A percentile compares a stretch with the other conserved stretches of the same genome.
Evolutionary conservation across 257 asterid genomes (phyloP).

Genomic region (Capsicum baccatum): DNA sequence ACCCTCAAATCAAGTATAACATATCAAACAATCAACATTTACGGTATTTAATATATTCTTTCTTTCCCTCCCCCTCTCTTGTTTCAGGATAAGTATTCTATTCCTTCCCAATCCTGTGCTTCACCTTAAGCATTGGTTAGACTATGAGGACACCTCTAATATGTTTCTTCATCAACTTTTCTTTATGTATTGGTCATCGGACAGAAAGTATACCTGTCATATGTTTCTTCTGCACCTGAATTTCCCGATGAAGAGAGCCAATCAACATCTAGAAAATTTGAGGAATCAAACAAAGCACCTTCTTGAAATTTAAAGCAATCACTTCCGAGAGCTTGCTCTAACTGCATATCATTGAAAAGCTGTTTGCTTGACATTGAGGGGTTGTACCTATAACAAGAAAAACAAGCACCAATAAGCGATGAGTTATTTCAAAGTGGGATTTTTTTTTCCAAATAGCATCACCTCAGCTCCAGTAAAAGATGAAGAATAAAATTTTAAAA

Average conservation of each 20-base stretch:
- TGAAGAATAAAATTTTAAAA: not conserved
- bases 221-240: conserved; percentile 83
- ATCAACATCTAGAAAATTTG: conserved; percentile 78
- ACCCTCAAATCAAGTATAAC: no score
- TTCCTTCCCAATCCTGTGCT: no score
- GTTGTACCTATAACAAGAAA: conserved; percentile 52
- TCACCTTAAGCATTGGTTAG: no score
- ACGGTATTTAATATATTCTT: no score
- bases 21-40: no score
- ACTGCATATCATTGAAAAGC: conserved; percentile 53
- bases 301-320: conserved; percentile 31
- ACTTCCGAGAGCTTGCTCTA: conserved; percentile 48
- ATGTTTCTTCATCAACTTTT: no score
- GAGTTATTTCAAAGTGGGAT: not conserved
- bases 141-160: no score
- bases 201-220: conserved; percentile 58
- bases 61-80: no score
- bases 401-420: not conserved
- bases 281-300: conserved; percentile 49
- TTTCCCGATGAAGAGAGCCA: conserved; percentile 88
- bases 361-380: conserved; percentile 62
- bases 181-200: not conserved
- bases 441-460: not conserved
- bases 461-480: not conserved
- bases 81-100: no score